A percentile compares a stretch with the other conserved stretches of the same genome.
Conservation (phyloP, 345 rosid genomes). For the Erodium maritimum region DNA sequence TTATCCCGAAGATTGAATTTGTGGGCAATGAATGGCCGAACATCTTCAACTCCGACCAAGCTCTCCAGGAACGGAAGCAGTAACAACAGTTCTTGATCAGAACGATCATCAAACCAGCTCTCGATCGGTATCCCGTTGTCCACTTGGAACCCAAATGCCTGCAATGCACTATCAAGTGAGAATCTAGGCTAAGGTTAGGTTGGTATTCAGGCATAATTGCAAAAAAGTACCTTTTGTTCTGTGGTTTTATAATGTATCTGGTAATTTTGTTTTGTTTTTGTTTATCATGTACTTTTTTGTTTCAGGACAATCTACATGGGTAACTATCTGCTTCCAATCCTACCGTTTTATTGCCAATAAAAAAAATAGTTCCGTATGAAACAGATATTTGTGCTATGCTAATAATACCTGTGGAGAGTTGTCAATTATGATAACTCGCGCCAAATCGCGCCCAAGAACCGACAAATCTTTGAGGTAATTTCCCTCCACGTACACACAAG, state of each 20-base stretch:
- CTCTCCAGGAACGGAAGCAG: constrained; percentile 85
- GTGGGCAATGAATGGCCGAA: constrained; percentile 67
- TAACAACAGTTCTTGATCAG: constrained; percentile 68
- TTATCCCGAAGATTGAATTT: constrained; percentile 71
- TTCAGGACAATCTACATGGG: too few species aligned
- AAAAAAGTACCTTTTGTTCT: too few species aligned
- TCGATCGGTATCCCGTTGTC: constrained; percentile 96
- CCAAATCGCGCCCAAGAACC: constrained; percentile 85
- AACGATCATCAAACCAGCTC: constrained; percentile 91
- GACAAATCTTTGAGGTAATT: constrained; percentile 93
- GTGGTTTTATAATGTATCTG: too few species aligned
- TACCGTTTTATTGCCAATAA: too few species aligned
- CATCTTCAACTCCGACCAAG: constrained; percentile 78
- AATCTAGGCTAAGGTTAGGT: too few species aligned
- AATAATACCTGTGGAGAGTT: constrained; percentile 99
- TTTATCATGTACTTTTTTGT: too few species aligned
- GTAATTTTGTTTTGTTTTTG: too few species aligned
- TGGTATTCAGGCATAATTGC: too few species aligned
- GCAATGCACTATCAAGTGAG: too few species aligned
- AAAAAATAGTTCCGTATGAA: too few species aligned
- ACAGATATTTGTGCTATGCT: too few species aligned
- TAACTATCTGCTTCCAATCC: too few species aligned
- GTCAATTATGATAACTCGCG: constrained; percentile 75
- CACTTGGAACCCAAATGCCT: constrained; percentile 99
- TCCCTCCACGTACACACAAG: constrained; percentile 91